A percentile compares a stretch with the other conserved stretches of the same genome.
These are phyloP conservation scores for Nadsonia commutata DNA, from an alignment of 1,139 yeast species.

Conservation along the genomic window DNA sequence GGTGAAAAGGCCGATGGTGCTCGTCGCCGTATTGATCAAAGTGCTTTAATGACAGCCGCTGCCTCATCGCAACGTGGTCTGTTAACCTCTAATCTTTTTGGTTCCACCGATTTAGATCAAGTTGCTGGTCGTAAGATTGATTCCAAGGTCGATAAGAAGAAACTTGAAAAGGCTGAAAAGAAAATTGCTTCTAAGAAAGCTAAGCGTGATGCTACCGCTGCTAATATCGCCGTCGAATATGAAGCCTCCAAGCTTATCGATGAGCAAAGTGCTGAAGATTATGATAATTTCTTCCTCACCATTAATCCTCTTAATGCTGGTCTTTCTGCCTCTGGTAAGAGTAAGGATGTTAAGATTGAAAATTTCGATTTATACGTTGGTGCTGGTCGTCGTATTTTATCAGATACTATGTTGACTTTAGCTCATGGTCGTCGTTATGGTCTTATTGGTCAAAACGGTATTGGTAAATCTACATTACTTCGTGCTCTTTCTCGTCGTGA, in stretches of 20 bases:
- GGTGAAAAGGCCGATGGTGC: constrained; percentile 50
- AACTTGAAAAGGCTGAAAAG: constrained; percentile 90
- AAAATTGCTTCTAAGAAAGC: constrained; percentile 95
- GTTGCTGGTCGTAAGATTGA: constrained; percentile 87
- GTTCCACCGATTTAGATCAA: constrained; percentile 63
- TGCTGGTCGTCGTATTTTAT: constrained; percentile 81
- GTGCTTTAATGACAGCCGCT: constrained; percentile 24
- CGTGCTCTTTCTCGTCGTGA: constrained; percentile 90
- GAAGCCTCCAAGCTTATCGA: constrained; percentile 83
- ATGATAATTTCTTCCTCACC: constrained; percentile 86
- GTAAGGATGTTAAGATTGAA: constrained; percentile 87
- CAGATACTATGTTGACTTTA: constrained; percentile 75
- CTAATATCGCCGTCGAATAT: constrained; percentile 41
- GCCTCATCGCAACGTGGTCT: constrained; percentile 14
- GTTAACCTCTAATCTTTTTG: constrained; percentile 31
- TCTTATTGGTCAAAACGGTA: constrained; percentile 97
- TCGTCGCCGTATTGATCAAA: constrained; percentile 45
- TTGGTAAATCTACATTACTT: constrained; percentile 90
- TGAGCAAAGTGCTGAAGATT: constrained; percentile 51
- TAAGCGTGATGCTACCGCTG: constrained; percentile 77
- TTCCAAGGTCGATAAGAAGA: constrained; percentile 88
- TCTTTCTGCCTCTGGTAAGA: constrained; percentile 82
- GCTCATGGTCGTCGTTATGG: constrained; percentile 94
- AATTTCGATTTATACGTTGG: constrained; percentile 90
- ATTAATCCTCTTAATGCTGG: constrained; percentile 82